These are phyloP conservation scores for Parsonsia alboflavescens DNA, from an alignment of 257 asterid genomes.

Conservation along the genomic window DNA sequence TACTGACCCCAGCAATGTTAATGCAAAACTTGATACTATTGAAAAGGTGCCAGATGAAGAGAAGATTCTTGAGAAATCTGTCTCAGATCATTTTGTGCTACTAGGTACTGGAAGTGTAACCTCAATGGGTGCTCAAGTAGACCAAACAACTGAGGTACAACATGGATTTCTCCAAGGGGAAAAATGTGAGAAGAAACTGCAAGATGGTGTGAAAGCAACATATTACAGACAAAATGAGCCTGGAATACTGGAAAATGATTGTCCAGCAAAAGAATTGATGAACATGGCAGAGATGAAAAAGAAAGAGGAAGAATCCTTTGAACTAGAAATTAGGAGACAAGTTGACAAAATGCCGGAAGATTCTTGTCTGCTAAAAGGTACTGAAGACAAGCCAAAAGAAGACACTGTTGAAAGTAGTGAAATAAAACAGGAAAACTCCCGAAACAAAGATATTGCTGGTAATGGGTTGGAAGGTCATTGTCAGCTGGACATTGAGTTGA, in stretches of 20 bases:
- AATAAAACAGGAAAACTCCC: slow-evolving; percentile 17
- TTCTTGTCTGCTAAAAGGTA: slow-evolving; percentile 24
- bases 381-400: slow-evolving; percentile 29
- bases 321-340: slow-evolving; percentile 16
- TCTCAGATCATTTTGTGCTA: slow-evolving; percentile 10
- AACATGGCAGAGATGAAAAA: not conserved
- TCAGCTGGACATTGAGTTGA: slow-evolving; percentile 30
- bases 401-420: slow-evolving; percentile 23
- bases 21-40: slow-evolving; percentile 22
- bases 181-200: slow-evolving; percentile 23
- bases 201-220: not conserved
- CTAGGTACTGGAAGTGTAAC: slow-evolving; percentile 20
- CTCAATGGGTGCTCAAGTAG: slow-evolving; percentile 24
- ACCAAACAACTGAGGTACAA: slow-evolving; percentile 22
- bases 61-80: slow-evolving; percentile 20
- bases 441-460: slow-evolving; percentile 24
- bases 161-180: slow-evolving; percentile 23
- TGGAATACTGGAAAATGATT: not conserved
- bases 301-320: not conserved
- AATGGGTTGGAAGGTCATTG: slow-evolving; percentile 21
- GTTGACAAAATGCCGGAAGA: slow-evolving; percentile 25
- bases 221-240: slow-evolving; percentile 4
- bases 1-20: slow-evolving; percentile 20
- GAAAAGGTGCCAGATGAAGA: slow-evolving; percentile 23
- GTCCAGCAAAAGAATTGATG: not conserved